These are phyloP conservation scores for Castanopsis chinensis DNA, from an alignment of 306 rosid genomes.

Conservation along the genomic window DNA sequence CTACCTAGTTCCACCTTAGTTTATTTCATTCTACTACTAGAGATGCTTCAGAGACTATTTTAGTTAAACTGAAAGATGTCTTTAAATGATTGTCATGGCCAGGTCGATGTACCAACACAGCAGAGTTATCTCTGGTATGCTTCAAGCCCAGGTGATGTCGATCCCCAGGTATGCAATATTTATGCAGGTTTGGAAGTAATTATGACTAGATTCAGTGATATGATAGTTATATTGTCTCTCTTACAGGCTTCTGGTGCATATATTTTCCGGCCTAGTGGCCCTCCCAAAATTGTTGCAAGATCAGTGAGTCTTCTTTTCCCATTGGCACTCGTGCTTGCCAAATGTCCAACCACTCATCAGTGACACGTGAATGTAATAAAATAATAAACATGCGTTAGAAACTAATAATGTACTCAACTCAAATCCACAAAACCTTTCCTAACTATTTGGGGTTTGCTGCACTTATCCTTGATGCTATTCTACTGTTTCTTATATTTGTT, in stretches of 20 bases:
- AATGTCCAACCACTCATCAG: neutral
- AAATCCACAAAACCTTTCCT: neutral
- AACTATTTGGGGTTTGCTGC: neutral
- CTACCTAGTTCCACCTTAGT: slow-evolving; percentile 8
- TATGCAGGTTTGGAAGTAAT: neutral
- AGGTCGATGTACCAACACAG: slow-evolving; percentile 86
- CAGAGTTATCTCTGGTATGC: slow-evolving; percentile 86
- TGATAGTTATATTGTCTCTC: slow-evolving; percentile 11
- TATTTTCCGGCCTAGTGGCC: slow-evolving; percentile 75
- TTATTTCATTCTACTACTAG: slow-evolving; percentile 17
- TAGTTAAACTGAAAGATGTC: slow-evolving; percentile 15
- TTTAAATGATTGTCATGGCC: slow-evolving; percentile 20
- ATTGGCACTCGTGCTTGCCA: neutral
- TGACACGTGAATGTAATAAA: neutral
- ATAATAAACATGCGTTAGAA: neutral
- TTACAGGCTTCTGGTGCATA: slow-evolving; percentile 78
- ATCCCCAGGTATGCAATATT: slow-evolving; percentile 43
- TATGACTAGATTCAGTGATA: neutral
- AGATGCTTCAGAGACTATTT: slow-evolving; percentile 5
- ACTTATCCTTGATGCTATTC: neutral
- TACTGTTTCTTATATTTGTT: neutral
- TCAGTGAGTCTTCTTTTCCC: slow-evolving; percentile 48
- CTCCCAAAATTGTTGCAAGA: slow-evolving; percentile 72
- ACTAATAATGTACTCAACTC: neutral
- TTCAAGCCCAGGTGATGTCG: slow-evolving; percentile 27